These are phyloP conservation scores for Globisporangium apiculatum DNA, from an alignment of 352 stramenopile species.

Conservation along the genomic window DNA sequence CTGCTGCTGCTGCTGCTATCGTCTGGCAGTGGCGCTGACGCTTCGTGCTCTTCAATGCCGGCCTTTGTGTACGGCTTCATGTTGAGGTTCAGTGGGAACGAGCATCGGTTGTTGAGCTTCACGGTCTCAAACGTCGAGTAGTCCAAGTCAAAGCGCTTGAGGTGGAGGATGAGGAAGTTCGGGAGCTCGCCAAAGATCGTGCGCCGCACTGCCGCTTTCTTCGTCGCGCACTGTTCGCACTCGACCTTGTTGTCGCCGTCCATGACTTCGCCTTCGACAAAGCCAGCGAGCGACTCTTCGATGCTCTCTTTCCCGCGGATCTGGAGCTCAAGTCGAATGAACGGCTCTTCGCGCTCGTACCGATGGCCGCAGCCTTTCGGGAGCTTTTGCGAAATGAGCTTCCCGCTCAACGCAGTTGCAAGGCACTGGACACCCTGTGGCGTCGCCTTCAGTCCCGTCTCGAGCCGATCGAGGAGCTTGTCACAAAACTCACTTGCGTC, in stretches of 20 bases:
- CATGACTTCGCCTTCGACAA: conserved; percentile 99
- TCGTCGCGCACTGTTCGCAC: conserved; percentile 96
- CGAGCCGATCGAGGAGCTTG: conserved; percentile 97
- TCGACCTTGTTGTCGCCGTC: conserved; percentile 98
- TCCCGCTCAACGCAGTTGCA: conserved; percentile 66
- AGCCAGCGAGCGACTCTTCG: conserved; percentile 93
- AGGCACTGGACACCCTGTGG: conserved; percentile 76
- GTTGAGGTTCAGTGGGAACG: conserved; percentile 97
- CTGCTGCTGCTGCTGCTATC: conserved; percentile 13
- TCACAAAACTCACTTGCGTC: conserved; percentile 99
- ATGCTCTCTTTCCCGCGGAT: conserved; percentile 98
- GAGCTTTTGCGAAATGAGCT: conserved; percentile 87
- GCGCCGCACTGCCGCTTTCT: conserved; percentile 94
- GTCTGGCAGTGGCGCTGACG: conserved; percentile 26
- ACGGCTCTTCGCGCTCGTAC: conserved; percentile 95
- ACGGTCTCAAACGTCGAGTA: conserved; percentile 99
- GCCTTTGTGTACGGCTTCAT: conserved; percentile 98
- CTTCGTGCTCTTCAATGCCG: conserved; percentile 92
- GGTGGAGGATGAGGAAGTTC: conserved; percentile 96
- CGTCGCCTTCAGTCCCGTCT: conserved; percentile 92
- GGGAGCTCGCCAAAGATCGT: conserved; percentile 94
- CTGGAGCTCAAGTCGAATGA: conserved; percentile 97
- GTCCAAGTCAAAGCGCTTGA: conserved; percentile 99
- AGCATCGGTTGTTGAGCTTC: conserved; percentile 98
- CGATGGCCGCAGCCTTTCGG: conserved; percentile 87